Evolutionary conservation across 768 basidiomycete species (phyloP).

Genomic region (Cubamyces lactineus): DNA sequence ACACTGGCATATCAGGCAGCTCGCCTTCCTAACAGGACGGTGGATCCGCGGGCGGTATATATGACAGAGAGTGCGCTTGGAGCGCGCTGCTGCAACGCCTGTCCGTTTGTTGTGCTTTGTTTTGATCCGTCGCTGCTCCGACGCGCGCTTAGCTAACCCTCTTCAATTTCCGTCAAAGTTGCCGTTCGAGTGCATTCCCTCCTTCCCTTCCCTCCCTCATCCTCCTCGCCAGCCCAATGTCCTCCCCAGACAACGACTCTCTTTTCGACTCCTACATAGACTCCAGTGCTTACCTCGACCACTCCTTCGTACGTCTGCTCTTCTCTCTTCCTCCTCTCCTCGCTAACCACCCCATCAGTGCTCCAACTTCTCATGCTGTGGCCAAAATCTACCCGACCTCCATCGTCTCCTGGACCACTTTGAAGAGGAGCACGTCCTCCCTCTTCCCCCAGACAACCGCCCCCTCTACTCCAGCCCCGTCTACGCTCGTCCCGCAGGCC

Average conservation of each 20-base stretch:
- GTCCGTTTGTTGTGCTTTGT: too few species aligned
- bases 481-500: constrained; percentile 19
- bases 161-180: neutral
- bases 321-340: neutral
- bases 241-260: constrained; percentile 3
- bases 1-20: neutral
- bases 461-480: constrained; percentile 37
- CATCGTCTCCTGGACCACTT: constrained; percentile 57
- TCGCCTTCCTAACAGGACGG: neutral
- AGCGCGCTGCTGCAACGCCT: too few species aligned
- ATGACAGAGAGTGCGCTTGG: too few species aligned
- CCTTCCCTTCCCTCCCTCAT: neutral
- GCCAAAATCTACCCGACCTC: constrained; percentile 46
- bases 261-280: constrained; percentile 21
- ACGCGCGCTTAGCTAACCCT: neutral
- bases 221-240: neutral
- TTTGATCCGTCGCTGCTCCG: neutral
- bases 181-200: neutral
- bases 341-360: constrained; percentile 32
- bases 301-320: constrained; percentile 15
- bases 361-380: constrained; percentile 54
- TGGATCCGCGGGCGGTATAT: neutral
- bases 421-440: constrained; percentile 46
- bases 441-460: constrained; percentile 36
- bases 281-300: constrained; percentile 12